Evolutionary conservation across 208 protist species (phyloP), one percentile per base, ranked within the genome.

Genomic region (Porcisia hertigi): DNA sequence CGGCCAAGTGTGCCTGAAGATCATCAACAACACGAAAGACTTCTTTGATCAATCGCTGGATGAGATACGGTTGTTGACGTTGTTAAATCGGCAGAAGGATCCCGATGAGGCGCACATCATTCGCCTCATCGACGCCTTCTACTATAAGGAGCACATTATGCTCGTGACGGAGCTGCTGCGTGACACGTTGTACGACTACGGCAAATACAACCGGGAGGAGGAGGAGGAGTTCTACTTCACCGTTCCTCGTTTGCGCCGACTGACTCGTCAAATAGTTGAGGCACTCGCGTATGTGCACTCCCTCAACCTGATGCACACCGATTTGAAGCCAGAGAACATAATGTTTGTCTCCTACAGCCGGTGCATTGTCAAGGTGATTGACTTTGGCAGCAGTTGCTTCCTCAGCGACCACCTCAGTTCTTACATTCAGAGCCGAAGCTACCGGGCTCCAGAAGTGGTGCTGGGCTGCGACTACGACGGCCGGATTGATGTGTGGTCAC

Each of bases 1-100:
- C 72, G 81, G 80, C 20, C 79, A 96, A 79, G 93, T 98, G 36
- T 99, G 97, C 78, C 79, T 99, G 25, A 99, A 99, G 85, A 98
- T 99, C 64, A 99, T 99, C 76, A 98, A 98, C 86, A 98, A 99
- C 88, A 94, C 91, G 36, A 99, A 99, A 76, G 98, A 99, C 79
- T 99, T 99, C 82, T 99, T 99, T 77, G 98, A 99, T 80, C 98
- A 99, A 77, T 92, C 91, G 43, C 84, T 99, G 1, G 98, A 99
- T 77, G 98, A 99, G 84, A 99, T 99, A 81, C 97, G 97, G 39
- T 84, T 99, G 64, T 83, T 99, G 57, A 89, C 90, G 55, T 92
- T 98, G 66, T 87, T 99, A 58, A 98, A 99, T 83, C 73, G 84
- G n/a, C 76, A 95, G 76, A 97, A 90, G 63, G 88, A 98, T 75